A percentile compares a stretch with the other conserved stretches of the same genome.
Evolutionary conservation across 1,284 basidiomycete species (phyloP).

Genomic region (Anthracocystis walkeri): DNA sequence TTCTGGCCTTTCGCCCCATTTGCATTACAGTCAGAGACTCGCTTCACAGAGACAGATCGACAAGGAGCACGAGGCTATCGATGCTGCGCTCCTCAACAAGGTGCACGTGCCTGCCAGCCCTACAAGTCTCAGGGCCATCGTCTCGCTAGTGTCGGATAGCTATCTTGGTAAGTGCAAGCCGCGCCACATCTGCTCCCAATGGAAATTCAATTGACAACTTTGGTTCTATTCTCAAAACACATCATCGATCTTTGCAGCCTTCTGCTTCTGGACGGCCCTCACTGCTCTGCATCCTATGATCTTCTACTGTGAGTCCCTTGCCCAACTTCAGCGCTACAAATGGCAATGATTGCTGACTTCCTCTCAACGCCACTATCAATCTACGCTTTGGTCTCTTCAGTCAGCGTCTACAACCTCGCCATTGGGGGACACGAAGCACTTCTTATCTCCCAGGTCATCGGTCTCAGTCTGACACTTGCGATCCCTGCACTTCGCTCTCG

Average conservation of each 20-base stretch:
- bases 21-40: slow-evolving; percentile 9
- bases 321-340: not conserved
- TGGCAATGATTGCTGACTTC: not conserved
- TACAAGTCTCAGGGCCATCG: slow-evolving; percentile 35
- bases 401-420: slow-evolving; percentile 65
- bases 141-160: slow-evolving; percentile 46
- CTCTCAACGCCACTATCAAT: slow-evolving; percentile 13
- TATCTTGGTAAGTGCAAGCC: slow-evolving; percentile 44
- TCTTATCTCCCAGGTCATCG: slow-evolving; percentile 57
- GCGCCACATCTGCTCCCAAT: not conserved
- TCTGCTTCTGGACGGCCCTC: slow-evolving; percentile 87
- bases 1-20: not conserved
- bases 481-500: slow-evolving; percentile 36
- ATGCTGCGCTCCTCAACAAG: slow-evolving; percentile 2
- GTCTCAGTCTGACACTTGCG: slow-evolving; percentile 40
- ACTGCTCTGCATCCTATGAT: slow-evolving; percentile 84
- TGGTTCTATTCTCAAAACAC: not conserved
- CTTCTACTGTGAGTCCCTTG: slow-evolving; percentile 79
- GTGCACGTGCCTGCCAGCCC: slow-evolving; percentile 11
- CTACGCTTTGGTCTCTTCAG: slow-evolving; percentile 6
- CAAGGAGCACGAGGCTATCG: slow-evolving; percentile 4
- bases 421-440: slow-evolving; percentile 63
- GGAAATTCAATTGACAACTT: not conserved
- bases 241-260: slow-evolving; percentile 75
- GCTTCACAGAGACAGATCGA: not conserved